Percentiles rank a stretch among this genome's conserved stretches.
Conservation (phyloP, 257 asterid genomes). For the Coffea canephora region DNA sequence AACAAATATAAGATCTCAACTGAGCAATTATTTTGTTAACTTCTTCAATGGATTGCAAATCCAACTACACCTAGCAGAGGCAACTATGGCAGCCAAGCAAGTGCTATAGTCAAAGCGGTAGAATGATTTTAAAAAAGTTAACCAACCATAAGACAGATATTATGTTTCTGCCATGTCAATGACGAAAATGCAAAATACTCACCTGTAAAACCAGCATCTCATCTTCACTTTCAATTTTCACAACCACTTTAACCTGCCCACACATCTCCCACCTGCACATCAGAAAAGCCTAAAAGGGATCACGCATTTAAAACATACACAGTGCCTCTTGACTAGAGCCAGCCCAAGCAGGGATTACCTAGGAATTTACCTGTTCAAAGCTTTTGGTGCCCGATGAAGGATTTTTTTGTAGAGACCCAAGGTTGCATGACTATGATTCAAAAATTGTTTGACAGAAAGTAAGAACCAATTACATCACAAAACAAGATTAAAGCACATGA, state of each 20-base stretch:
- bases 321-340: background rate
- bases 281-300: constrained; percentile 6
- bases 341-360: constrained; percentile 9
- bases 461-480: constrained; percentile 2
- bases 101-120: background rate
- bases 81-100: background rate
- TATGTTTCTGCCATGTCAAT: background rate
- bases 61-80: background rate
- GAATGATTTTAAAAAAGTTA: background rate
- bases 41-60: background rate
- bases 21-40: background rate
- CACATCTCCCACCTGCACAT: constrained; percentile 97
- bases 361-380: constrained; percentile 63
- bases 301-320: background rate
- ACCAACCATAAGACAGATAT: background rate
- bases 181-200: constrained; percentile 6
- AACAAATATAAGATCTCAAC: background rate
- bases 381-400: constrained; percentile 73
- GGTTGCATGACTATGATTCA: constrained; percentile 75
- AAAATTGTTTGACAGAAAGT: constrained; percentile 14
- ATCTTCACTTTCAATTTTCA: constrained; percentile 85
- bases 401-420: constrained; percentile 91
- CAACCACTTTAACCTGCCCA: constrained; percentile 97
- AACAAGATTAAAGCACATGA: background rate
- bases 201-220: constrained; percentile 88